Base-by-base conservation (phyloP, 306 rosid species). In the Geum urbanum region DNA sequence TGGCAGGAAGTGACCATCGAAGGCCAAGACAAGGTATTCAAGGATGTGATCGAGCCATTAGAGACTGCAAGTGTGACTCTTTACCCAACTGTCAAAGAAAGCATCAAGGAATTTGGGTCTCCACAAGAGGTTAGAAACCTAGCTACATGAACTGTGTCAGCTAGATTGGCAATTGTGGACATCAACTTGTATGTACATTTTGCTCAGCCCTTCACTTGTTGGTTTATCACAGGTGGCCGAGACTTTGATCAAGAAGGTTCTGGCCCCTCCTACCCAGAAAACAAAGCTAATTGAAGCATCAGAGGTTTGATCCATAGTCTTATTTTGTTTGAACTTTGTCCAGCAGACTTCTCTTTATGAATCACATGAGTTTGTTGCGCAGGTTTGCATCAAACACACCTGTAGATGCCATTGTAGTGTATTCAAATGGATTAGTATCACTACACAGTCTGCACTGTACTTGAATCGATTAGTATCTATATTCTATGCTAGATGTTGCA, bases 1-100 rank as follows among this genome's bases (percentile, higher is more conserved):
- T 95, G 99, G 97, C 97, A 92, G 92, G 99, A 95, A 83, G 86
- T 89, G 59, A 80, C 80, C 74, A 75, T 95, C 69, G 95, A 86
- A 68, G 99, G 97, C 66, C 89, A 95, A 83, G 99, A 91, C 83
- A 95, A 95, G 91, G 99, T 95, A 75, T 91, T 83, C 75, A 95
- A 95, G 82, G 99, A 95, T 79, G 95, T 95, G 67, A 95, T 89
- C 27, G 99, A 91, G 72, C 97, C 97, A 5, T 72, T 95, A 53
- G 99, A 95, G 80, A 95, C 61, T 57, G 99, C 87, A 12, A 95
- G 96, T 60, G 97, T 95, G 46, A 89, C 77, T 69, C 0, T 87
- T 76, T 37, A 87, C 72, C 89, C 88, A 62, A 95, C 99, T 46
- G 68, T 61, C 70, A 94, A 91, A 80, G 85, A 82, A 70, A 88